These are phyloP conservation scores for Saccharomyces pastorianus DNA, from an alignment of 1,139 yeast species.

Conservation along the genomic window DNA sequence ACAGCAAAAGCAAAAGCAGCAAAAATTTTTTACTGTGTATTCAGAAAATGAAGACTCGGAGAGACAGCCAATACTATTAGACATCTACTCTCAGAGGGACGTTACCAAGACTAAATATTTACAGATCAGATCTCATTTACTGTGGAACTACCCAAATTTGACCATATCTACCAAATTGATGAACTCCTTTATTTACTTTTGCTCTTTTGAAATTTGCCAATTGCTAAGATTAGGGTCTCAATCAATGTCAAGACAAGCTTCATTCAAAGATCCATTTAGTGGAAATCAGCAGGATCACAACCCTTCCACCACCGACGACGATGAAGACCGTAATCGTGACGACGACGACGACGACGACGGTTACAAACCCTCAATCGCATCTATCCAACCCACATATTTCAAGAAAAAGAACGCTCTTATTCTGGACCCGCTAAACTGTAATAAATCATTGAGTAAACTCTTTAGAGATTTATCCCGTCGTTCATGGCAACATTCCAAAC, in stretches of 20 bases:
- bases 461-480: constrained; percentile 83
- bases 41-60: constrained; percentile 43
- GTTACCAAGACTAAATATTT: constrained; percentile 63
- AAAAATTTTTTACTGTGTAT: constrained; percentile 48
- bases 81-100: constrained; percentile 54
- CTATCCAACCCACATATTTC: constrained; percentile 25
- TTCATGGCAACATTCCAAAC: constrained; percentile 72
- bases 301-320: not conserved
- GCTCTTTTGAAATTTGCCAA: constrained; percentile 47
- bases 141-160: constrained; percentile 79
- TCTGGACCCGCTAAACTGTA: constrained; percentile 30
- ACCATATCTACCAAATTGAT: constrained; percentile 67
- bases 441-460: constrained; percentile 54
- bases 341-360: constrained; percentile 9
- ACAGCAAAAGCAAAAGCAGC: constrained; percentile 41
- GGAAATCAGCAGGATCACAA: not conserved
- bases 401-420: constrained; percentile 26
- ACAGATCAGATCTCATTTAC: constrained; percentile 73
- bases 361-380: constrained; percentile 13
- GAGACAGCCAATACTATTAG: constrained; percentile 47
- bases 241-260: not conserved
- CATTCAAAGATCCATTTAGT: not conserved
- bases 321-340: constrained; percentile 5
- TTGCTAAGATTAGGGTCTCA: constrained; percentile 26
- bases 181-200: constrained; percentile 72